These are phyloP conservation scores for Cordyceps farinosa DNA, from an alignment of 2,329 filamentous ascomycete species.

Conservation along the genomic window DNA sequence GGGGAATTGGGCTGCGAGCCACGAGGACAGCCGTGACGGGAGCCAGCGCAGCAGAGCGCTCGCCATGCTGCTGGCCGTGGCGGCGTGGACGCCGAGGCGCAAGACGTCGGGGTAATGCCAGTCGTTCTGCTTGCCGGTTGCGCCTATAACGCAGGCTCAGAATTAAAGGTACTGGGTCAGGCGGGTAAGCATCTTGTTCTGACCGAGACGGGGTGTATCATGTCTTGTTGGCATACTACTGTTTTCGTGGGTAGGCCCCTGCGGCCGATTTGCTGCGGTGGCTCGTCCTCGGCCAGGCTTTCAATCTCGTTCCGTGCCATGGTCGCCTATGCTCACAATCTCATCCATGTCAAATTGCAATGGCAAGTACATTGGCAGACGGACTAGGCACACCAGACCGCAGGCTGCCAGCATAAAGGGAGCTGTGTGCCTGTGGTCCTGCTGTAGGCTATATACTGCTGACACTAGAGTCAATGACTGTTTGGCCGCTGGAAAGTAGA, in stretches of 20 bases:
- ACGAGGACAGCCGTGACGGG: slow-evolving; percentile 14
- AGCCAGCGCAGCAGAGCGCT: slow-evolving; percentile 16
- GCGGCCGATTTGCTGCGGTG: neutral
- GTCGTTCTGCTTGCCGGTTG: neutral
- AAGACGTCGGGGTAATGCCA: slow-evolving; percentile 23
- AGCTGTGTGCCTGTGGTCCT: too few species aligned
- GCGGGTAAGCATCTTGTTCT: neutral
- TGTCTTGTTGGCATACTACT: neutral
- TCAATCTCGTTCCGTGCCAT: neutral
- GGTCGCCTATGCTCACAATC: neutral
- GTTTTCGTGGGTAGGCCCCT: neutral
- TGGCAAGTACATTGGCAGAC: too few species aligned
- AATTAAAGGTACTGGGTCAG: neutral
- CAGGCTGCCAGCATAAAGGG: too few species aligned
- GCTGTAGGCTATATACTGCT: too few species aligned
- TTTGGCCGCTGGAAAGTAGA: too few species aligned
- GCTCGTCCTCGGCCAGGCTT: neutral
- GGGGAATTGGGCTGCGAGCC: slow-evolving; percentile 14
- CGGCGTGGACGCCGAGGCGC: slow-evolving; percentile 17
- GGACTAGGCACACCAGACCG: too few species aligned
- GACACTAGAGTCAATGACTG: too few species aligned
- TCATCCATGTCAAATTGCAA: neutral
- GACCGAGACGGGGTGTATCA: neutral
- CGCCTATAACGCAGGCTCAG: neutral
- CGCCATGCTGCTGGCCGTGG: slow-evolving; percentile 12